These are phyloP conservation scores for Tetrahymena elliotti DNA, from an alignment of 73 alveolate species.

Conservation along the genomic window DNA sequence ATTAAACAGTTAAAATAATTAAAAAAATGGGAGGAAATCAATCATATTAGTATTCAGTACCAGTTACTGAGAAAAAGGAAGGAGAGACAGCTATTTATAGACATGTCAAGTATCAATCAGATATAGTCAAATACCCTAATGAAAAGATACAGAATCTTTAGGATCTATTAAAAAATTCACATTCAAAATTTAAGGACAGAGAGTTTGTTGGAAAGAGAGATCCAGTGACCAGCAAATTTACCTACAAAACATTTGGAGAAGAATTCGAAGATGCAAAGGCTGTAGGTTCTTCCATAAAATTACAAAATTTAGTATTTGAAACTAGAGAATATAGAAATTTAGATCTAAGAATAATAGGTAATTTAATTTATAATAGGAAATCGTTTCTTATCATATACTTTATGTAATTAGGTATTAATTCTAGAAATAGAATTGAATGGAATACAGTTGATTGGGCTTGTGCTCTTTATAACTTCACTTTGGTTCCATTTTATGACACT, in stretches of 20 bases:
- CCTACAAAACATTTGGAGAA: not conserved
- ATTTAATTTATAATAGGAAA: too few species aligned
- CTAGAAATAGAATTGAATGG: conserved; percentile 75
- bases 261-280: not conserved
- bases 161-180: not conserved
- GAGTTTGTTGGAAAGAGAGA: not conserved
- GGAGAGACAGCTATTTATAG: conserved; percentile 67
- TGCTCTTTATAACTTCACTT: conserved; percentile 34
- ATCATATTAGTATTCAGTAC: conserved; percentile 40
- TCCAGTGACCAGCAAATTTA: not conserved
- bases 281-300: not conserved
- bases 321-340: not conserved
- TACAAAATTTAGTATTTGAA: not conserved
- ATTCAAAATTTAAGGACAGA: not conserved
- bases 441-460: conserved; percentile 49
- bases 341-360: not conserved
- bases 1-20: not conserved
- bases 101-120: conserved; percentile 48
- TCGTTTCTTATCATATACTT: not conserved
- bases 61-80: conserved; percentile 53
- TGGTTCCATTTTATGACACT: conserved; percentile 67
- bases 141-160: not conserved
- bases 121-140: not conserved
- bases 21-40: not conserved
- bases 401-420: conserved; percentile 41